A percentile compares a stretch with the other conserved stretches of the same genome.
Conservation (phyloP, 805 yeast genomes). For the Candida tallmaniae region DNA sequence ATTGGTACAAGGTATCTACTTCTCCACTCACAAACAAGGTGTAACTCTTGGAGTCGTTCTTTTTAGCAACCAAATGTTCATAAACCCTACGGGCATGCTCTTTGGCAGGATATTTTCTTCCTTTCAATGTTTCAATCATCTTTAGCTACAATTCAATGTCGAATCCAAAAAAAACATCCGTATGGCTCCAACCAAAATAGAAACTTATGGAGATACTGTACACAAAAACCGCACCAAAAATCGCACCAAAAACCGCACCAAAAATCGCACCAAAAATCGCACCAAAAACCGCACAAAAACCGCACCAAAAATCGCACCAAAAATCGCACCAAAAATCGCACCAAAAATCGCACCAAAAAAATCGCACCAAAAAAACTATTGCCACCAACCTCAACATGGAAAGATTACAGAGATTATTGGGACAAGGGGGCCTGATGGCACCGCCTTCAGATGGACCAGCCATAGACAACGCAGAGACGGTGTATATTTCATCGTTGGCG, state of each 20-base stretch:
- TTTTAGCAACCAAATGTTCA: conserved; percentile 27
- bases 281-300: too few relatives aligned
- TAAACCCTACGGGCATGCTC: conserved; percentile 60
- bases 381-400: conserved; percentile 35
- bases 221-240: too few relatives aligned
- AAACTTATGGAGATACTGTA: too few relatives aligned
- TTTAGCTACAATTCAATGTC: too few relatives aligned
- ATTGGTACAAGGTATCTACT: conserved; percentile 53
- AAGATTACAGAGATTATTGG: conserved; percentile 46
- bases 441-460: conserved; percentile 66
- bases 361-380: conserved; percentile 7
- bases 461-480: conserved; percentile 94
- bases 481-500: conserved; percentile 93
- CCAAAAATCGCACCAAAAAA: too few relatives aligned
- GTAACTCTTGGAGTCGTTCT: conserved; percentile 17
- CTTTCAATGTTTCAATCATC: conserved; percentile 13
- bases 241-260: too few relatives aligned
- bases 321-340: too few relatives aligned
- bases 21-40: conserved; percentile 61
- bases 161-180: too few relatives aligned
- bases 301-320: too few relatives aligned
- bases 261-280: too few relatives aligned
- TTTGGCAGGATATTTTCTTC: conserved; percentile 76
- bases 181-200: too few relatives aligned
- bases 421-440: conserved; percentile 40